Base-by-base conservation (phyloP, 768 basidiomycete species). In the Phlebiopsis gigantea region DNA sequence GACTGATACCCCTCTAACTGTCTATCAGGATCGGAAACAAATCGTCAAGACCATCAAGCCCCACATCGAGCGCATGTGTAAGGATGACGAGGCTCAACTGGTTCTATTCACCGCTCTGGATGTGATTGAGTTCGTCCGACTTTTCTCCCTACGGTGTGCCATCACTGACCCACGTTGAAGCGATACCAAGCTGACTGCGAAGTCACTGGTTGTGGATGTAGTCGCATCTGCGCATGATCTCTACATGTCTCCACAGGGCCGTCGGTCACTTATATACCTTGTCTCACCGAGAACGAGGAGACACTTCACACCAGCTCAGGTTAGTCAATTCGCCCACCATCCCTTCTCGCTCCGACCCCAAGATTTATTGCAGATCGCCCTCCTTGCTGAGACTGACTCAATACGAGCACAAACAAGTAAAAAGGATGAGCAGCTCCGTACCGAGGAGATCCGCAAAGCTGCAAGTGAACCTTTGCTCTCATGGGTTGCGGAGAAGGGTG, bases 71-170 rank as follows among this genome's bases (percentile, higher is more conserved):
- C 85, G 88, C 2, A 93, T 97, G 81, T 90, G 88, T 63, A 76
- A 80, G 42, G 91, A 94, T 62, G 90, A 93, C 45, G 92, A 97
- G 60, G 94, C 94, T 0, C 93, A 95, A 63, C 74, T 90, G 22
- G 91, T 95, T 1, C 71, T 97, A 2, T 96, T 95, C 72, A 92
- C 92, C 0, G 90, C 90, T 5, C 77, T 96, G 10, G 94, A 98
- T 67, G 82, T 89, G 41, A 87, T 90, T 53, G 94, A 98, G 93
- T 94, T 69, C 41, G 83, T 74, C 4, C 21, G n/a, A n/a, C 19
- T 4, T 19, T 2, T 42, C 2, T n/a, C 7, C 2, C 39, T 15
- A 1, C 17, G 6, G 19, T 57, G 5, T 17, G 24, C 21, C 17
- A 4, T 14, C 21, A 19, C 48, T 55, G 4, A 57, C 29, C 15